phyloP scores from a whole-genome alignment of 768 basidiomycete genomes.

The Lentinula lateritia region DNA sequence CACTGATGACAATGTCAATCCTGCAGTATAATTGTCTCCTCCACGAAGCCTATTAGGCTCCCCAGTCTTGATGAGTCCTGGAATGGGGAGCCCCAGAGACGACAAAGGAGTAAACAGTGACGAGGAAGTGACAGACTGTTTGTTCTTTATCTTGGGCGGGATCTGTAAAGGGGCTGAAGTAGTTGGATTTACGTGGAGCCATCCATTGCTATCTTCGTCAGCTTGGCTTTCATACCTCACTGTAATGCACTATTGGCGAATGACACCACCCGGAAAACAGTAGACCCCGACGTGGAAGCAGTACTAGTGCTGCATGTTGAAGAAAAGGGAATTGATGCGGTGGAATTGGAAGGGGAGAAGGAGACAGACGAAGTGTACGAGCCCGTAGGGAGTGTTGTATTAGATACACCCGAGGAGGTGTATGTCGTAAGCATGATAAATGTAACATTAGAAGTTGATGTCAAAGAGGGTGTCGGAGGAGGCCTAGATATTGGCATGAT shows the following conservation, averaged over 20 bases:
- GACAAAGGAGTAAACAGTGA: neutral
- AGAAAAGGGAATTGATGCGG: too few relatives aligned
- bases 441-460: too few relatives aligned
- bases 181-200: neutral
- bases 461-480: neutral
- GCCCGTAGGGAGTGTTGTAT: neutral
- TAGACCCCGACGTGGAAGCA: too few relatives aligned
- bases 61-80: neutral
- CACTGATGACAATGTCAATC: neutral
- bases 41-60: neutral
- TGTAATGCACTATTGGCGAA: too few relatives aligned
- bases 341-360: neutral
- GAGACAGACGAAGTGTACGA: neutral
- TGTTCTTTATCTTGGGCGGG: neutral
- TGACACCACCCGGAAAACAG: too few relatives aligned
- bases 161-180: neutral
- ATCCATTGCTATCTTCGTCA: neutral
- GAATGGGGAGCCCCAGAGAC: neutral
- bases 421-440: too few relatives aligned
- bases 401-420: neutral
- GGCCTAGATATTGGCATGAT: neutral
- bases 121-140: neutral
- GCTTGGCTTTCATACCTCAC: neutral
- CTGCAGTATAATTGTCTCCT: neutral
- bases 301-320: too few relatives aligned